Conservation (phyloP, 148 eudicot species). For the Camellia japonica region DNA sequence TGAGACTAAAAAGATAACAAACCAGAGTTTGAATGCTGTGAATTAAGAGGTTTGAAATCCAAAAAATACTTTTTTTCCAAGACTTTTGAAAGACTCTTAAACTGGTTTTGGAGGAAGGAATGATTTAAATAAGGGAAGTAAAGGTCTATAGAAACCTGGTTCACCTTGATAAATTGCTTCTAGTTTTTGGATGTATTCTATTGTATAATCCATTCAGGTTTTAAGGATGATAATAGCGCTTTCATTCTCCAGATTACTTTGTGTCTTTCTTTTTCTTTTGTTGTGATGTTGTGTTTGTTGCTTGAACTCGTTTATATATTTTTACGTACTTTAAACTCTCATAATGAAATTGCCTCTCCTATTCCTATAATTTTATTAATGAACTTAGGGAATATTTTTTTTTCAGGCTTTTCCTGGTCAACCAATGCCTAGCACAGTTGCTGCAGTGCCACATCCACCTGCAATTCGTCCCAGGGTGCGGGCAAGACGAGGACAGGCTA, state of each 20-base stretch:
- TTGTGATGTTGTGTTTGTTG: slow-evolving; percentile 14
- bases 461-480: slow-evolving; percentile 61
- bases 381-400: not conserved
- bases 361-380: not conserved
- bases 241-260: not conserved
- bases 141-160: not conserved
- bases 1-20: no score
- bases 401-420: slow-evolving; percentile 61
- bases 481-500: slow-evolving; percentile 77
- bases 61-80: not conserved
- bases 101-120: not conserved
- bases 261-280: slow-evolving; percentile 3
- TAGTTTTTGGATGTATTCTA: not conserved
- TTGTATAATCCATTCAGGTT: not conserved
- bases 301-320: not conserved
- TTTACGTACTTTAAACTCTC: not conserved
- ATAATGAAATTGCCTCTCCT: not conserved
- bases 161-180: not conserved
- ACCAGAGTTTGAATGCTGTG: not conserved
- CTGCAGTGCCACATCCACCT: slow-evolving; percentile 58
- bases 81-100: not conserved
- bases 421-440: slow-evolving; percentile 52
- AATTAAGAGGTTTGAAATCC: slow-evolving; percentile 1
- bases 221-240: not conserved
- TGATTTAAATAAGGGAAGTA: not conserved